Evolutionary conservation across 176 grass and related monocot species (phyloP), one percentile per base, ranked within the genome.

Genomic region (Cenchrus purpureus): DNA sequence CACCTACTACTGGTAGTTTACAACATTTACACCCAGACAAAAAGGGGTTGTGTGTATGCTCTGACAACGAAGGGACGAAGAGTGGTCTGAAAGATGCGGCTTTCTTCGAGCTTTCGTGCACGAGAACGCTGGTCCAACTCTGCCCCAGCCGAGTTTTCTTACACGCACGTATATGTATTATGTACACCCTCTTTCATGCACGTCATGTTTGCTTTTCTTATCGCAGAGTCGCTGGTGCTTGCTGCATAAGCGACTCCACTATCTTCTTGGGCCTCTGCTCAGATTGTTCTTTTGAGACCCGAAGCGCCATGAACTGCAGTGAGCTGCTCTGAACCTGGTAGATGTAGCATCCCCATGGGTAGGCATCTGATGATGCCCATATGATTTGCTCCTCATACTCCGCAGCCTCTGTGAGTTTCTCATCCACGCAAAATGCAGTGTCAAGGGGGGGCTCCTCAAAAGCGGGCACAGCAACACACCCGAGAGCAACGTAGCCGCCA

Each of bases 321-420:
- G 97, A 92, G 64, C 56, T 53, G 67, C 93, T 94, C 83, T 82
- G 85, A 77, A 99, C 84, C 85, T 96, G 97, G 78, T 98, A 98
- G 17, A 98, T 60, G 74, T 94, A 95, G 71, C 97, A 98, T 65
- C 89, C 88, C 97, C 93, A 98, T 37, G 97, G 97, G 53, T 94
- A 98, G 66, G 91, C 83, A 83, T 95, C 97, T 22, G 89, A 88
- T 50, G 96, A 85, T 11, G 86, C 51, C 93, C 97, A 98, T 86
- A 95, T 74, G 8, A 87, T 82, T 83, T 95, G 97, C 64, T 98
- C 93, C 84, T 95, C 93, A n/a, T 92, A 99, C 48, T 73, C 65
- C 37, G 93, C 87, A 52, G 90, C 96, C 77, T 94, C 96, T 1
- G 61, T 40, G 19, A 94, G 78, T 65, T 63, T 86, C 78, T 88